Evolutionary conservation across 1,284 basidiomycete species (phyloP), one percentile per base, ranked within the genome.

Genomic region (Cryptococcus hybrid): DNA sequence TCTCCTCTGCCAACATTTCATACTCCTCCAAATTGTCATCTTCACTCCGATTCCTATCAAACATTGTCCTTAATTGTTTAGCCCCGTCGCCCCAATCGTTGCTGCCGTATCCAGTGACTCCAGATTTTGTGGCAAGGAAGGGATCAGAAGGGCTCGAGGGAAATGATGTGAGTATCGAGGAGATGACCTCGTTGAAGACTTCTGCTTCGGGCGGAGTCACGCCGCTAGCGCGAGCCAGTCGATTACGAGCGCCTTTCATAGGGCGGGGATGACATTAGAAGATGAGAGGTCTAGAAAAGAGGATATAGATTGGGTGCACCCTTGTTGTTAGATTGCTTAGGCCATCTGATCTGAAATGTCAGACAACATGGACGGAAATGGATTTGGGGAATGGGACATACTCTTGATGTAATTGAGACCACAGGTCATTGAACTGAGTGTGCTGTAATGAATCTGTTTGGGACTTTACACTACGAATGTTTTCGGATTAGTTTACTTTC

Each of bases 1-100:
- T 87, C 59, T 85, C 84, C 69, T 92, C 89, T 70, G 85, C 86
- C 68, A 88, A 85, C 39, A 82, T 78, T 66, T 92, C 90, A n/a
- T 90, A 49, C 48, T 69, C 64, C 9, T 66, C 67, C 1, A 62
- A 42, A n/a, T 66, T 38, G 18, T n/a, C 50, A 47, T 61, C 59
- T 35, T 55, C 63, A 34, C 64, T 66, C 42, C 60, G 60, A 3
- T 61, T 54, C 35, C 54, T n/a, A 13, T 61, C 61, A 35, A 61
- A 56, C 43, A 54, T 37, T 38, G 55, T 45, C 15, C 50, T 48
- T 12, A 55, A 18, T 3, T 42, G 37, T 51, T 51, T 38, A 2
- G 47, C 57, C n/a, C 9, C 24, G 42, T 40, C 58, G 5, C 45
- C 42, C 11, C 40, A 42, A 1, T 48, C 48, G 13, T 36, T 30